Percentiles rank a stretch among this genome's conserved stretches.
Conservation (phyloP, 495 filamentous ascomycete genomes). For the Evernia prunastri region DNA sequence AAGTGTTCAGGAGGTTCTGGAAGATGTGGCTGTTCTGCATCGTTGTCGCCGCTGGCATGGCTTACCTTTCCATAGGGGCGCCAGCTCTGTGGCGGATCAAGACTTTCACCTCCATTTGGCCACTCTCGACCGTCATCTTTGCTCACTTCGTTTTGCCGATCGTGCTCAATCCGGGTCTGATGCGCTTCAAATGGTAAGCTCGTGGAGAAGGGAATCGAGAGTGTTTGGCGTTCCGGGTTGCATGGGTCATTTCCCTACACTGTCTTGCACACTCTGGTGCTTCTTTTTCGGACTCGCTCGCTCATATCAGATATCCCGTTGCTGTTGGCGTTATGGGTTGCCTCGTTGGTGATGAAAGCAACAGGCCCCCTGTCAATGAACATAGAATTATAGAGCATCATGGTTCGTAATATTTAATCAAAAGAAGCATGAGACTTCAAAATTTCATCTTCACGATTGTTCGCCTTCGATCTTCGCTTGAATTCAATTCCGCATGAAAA, state of each 20-base stretch:
- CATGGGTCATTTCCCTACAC: neutral
- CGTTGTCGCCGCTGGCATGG: slow-evolving; percentile 39
- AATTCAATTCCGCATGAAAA: neutral
- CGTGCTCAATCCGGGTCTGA: slow-evolving; percentile 56
- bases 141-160: slow-evolving; percentile 55
- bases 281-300: neutral
- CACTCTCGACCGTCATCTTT: slow-evolving; percentile 46
- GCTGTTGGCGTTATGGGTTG: neutral
- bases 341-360: neutral
- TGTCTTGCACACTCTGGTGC: slow-evolving; percentile 1
- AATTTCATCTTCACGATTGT: neutral
- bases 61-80: slow-evolving; percentile 36
- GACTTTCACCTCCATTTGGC: slow-evolving; percentile 52
- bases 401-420: slow-evolving; percentile 4
- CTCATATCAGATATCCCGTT: slow-evolving; percentile 3
- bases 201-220: neutral
- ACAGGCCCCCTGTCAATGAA: neutral
- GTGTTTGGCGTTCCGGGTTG: neutral
- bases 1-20: slow-evolving; percentile 52
- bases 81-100: slow-evolving; percentile 52
- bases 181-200: slow-evolving; percentile 61
- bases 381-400: neutral
- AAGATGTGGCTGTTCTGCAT: slow-evolving; percentile 52
- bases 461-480: neutral
- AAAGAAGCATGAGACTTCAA: slow-evolving; percentile 3